These are phyloP conservation scores for Rhytidhysteron rufulum DNA, from an alignment of 2,329 filamentous ascomycete genomes.

Conservation along the genomic window DNA sequence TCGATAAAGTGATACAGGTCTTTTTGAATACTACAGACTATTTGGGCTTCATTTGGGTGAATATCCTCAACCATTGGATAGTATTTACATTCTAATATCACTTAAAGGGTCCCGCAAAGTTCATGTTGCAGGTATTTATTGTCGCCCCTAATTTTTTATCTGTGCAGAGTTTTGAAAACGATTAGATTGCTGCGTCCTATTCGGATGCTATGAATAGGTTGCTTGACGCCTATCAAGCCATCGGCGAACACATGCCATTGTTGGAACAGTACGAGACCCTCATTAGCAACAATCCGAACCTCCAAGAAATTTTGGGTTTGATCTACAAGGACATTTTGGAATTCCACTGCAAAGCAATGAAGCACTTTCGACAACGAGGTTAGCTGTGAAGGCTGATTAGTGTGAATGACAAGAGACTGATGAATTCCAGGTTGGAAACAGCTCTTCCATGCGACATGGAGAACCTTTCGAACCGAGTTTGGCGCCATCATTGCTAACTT, in stretches of 20 bases:
- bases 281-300: background rate
- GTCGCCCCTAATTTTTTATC: too few relatives aligned
- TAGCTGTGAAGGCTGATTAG: background rate
- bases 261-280: slow-evolving; percentile 6
- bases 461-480: slow-evolving; percentile 24
- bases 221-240: slow-evolving; percentile 6
- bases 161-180: background rate
- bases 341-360: slow-evolving; percentile 10
- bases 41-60: slow-evolving; percentile 7
- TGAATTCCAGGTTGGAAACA: slow-evolving; percentile 30
- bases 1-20: slow-evolving; percentile 18
- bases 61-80: slow-evolving; percentile 1
- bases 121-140: too few relatives aligned
- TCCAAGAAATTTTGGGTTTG: slow-evolving; percentile 1
- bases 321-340: slow-evolving; percentile 11
- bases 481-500: slow-evolving; percentile 26
- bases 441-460: slow-evolving; percentile 32
- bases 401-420: too few relatives aligned
- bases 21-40: slow-evolving; percentile 1
- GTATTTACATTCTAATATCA: too few relatives aligned
- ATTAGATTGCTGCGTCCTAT: slow-evolving; percentile 6
- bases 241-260: slow-evolving; percentile 12
- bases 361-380: slow-evolving; percentile 1
- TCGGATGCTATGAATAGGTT: slow-evolving; percentile 8
- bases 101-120: too few relatives aligned